Conservation (phyloP, 2,329 filamentous ascomycete species). For the Ilyonectria sp. region DNA sequence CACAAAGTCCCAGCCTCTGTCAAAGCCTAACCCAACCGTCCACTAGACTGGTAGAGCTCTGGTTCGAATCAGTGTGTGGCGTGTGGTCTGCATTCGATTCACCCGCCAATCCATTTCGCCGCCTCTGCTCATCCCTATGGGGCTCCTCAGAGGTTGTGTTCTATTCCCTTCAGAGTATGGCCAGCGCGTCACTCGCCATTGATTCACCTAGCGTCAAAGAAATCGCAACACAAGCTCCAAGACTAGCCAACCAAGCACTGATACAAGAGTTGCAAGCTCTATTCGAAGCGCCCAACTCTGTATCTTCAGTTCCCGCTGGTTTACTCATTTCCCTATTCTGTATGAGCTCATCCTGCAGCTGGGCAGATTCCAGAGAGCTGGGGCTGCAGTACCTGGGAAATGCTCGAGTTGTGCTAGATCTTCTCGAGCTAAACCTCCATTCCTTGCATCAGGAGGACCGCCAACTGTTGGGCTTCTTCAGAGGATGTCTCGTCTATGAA, state of each 20-base stretch:
- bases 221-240: conserved; percentile 33
- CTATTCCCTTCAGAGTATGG: conserved; percentile 43
- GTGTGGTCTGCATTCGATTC: conserved; percentile 44
- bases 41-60: conserved; percentile 34
- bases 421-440: conserved; percentile 36
- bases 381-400: conserved; percentile 40
- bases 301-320: conserved; percentile 30
- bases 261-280: conserved; percentile 35
- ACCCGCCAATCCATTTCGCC: conserved; percentile 37
- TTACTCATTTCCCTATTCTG: conserved; percentile 39
- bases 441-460: conserved; percentile 32
- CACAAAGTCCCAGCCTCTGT: conserved; percentile 19
- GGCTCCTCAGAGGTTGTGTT: conserved; percentile 31
- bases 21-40: conserved; percentile 38
- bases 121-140: conserved; percentile 36
- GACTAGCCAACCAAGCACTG: conserved; percentile 38
- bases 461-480: conserved; percentile 37
- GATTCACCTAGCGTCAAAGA: conserved; percentile 36
- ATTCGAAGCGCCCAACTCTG: conserved; percentile 33
- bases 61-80: conserved; percentile 43
- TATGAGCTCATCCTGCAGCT: conserved; percentile 41
- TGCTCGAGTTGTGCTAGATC: conserved; percentile 35
- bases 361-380: conserved; percentile 40
- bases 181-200: conserved; percentile 32
- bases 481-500: conserved; percentile 40